phyloP scores from a whole-genome alignment of 257 asterid species.

The Salvia hispanica region DNA sequence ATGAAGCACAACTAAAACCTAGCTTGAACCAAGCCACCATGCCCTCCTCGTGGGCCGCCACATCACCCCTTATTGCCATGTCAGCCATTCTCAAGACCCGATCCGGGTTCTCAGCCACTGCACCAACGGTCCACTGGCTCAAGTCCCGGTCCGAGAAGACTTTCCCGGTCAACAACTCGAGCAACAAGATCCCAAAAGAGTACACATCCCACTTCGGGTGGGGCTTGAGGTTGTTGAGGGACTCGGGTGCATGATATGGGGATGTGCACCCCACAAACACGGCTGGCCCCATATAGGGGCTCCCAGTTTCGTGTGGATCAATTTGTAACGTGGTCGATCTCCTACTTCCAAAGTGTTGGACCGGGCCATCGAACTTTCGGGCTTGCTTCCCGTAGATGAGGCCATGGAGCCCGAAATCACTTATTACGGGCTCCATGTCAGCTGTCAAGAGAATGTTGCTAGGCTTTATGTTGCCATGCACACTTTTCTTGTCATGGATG shows the following conservation, averaged over 20 bases:
- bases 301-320: constrained; percentile 36
- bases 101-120: constrained; percentile 49
- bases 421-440: constrained; percentile 83
- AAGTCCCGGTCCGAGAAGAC: constrained; percentile 76
- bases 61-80: constrained; percentile 62
- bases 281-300: constrained; percentile 44
- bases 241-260: constrained; percentile 92
- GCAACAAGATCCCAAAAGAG: constrained; percentile 79
- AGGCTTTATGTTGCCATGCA: constrained; percentile 94
- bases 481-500: constrained; percentile 86
- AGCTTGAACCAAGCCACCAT: constrained; percentile 72
- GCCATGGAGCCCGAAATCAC: constrained; percentile 76
- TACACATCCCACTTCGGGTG: constrained; percentile 88
- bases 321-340: constrained; percentile 36
- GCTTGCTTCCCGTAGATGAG: constrained; percentile 55
- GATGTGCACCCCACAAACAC: constrained; percentile 72
- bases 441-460: constrained; percentile 76
- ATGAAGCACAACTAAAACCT: constrained; percentile 85
- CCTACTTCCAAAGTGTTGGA: constrained; percentile 73
- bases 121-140: constrained; percentile 55
- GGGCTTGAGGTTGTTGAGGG: constrained; percentile 69
- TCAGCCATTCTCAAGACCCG: constrained; percentile 68
- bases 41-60: constrained; percentile 60
- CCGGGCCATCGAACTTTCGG: constrained; percentile 45
- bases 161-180: constrained; percentile 78